phyloP scores from a whole-genome alignment of 495 filamentous ascomycete genomes.

The Ramalina peruviana region DNA sequence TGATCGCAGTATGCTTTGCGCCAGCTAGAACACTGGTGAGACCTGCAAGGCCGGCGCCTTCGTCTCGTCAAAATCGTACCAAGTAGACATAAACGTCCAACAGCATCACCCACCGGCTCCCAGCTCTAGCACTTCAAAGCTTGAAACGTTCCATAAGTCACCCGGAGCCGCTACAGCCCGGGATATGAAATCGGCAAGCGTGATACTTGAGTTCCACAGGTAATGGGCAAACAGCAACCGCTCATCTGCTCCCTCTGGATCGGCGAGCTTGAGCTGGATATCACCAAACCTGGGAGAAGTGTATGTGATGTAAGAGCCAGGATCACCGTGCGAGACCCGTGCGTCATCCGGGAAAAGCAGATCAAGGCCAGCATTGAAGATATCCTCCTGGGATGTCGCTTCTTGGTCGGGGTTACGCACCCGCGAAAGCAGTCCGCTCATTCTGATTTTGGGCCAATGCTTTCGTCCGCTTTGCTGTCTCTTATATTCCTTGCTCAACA shows the following conservation, averaged over 20 bases:
- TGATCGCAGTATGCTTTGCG: conserved; percentile 48
- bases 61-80: not conserved
- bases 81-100: not conserved
- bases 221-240: conserved; percentile 65
- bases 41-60: conserved; percentile 63
- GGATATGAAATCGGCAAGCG: conserved; percentile 58
- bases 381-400: conserved; percentile 39
- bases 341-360: conserved; percentile 67
- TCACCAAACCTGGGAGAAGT: conserved; percentile 43
- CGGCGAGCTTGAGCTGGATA: conserved; percentile 31
- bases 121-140: conserved; percentile 42
- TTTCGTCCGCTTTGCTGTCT: not conserved
- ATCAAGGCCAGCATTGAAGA: conserved; percentile 46
- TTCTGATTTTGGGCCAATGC: not conserved
- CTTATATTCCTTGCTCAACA: not conserved
- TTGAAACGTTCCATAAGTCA: conserved; percentile 33
- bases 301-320: conserved; percentile 52
- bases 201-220: conserved; percentile 71
- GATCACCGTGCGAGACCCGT: conserved; percentile 61
- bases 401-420: conserved; percentile 2
- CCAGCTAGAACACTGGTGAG: conserved; percentile 51
- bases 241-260: conserved; percentile 36
- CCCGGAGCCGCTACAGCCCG: conserved; percentile 16
- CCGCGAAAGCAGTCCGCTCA: conserved; percentile 5
- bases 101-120: conserved; percentile 39